Evolutionary conservation across 192 early-diverging fungal genomes (phyloP).

Genomic region (Pecoramyces ruminantium): DNA sequence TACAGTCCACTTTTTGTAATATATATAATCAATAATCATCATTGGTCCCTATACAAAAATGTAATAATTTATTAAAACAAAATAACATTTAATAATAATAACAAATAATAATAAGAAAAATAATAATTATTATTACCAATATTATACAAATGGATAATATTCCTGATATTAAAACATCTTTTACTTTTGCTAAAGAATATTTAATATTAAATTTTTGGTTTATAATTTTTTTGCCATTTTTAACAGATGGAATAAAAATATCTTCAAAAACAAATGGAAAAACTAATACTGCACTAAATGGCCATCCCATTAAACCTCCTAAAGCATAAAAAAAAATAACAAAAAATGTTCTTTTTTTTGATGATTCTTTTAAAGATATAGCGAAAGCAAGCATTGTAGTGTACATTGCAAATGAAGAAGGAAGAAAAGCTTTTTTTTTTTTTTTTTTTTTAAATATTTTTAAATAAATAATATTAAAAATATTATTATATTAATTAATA

Average conservation of each 20-base stretch:
- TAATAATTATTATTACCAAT: not conserved
- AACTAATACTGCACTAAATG: conserved; percentile 59
- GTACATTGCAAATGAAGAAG: conserved; percentile 87
- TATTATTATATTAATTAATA: not conserved
- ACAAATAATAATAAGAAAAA: conserved; percentile 5
- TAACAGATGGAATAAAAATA: conserved; percentile 17
- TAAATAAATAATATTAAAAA: not conserved
- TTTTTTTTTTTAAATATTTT: no score
- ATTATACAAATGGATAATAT: not conserved
- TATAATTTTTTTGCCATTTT: not conserved
- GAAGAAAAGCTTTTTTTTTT: conserved; percentile 45
- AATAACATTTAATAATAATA: conserved; percentile 13
- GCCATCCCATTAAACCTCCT: conserved; percentile 65
- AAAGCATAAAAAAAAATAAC: conserved; percentile 43
- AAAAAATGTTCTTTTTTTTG: conserved; percentile 24
- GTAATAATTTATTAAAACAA: not conserved
- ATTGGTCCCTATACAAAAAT: conserved; percentile 28
- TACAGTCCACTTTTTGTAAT: conserved; percentile 50
- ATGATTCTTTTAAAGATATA: conserved; percentile 36
- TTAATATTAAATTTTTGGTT: not conserved
- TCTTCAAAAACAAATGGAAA: conserved; percentile 65
- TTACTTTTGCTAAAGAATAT: not conserved
- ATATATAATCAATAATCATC: conserved; percentile 50
- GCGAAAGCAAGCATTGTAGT: conserved; percentile 58
- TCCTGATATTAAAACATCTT: not conserved